Base-by-base conservation (phyloP, 75 land plant genomes). In the Ceratopteris richardii region DNA sequence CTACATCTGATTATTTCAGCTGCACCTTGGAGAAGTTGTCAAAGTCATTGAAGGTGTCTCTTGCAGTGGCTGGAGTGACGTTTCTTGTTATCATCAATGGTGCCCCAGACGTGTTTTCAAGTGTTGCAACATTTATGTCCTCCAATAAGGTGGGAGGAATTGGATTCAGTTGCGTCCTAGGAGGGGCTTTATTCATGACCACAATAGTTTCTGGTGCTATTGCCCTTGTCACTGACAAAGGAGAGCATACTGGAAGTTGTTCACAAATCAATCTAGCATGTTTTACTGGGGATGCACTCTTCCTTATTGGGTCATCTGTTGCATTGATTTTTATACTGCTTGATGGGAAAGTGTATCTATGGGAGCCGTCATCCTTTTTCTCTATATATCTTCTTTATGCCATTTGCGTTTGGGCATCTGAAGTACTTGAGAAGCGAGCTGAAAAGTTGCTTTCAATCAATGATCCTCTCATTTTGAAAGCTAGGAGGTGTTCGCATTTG, bases 11-110 rank as follows among this genome's bases (percentile, higher is more conserved):
- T 4, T 84, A 81, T 70, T 84, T 84, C 56, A 77, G 84, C 61
- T 62, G 73, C 33, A 74, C 77, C 1, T 26, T 84, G 26, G 84
- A 84, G 66, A 36, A 63, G 44, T 39, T 84, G 27, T 77, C 84
- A 0, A 52, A 37, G 21, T 27, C 81, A 21, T 58, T 84, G 28
- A 59, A 66, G 6, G 64, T 84, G 29, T 66, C 80, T 18, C 88
- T 84, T 0, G 58, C 81, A 1, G 63, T 84, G 0, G 84, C 88
- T 2, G 88, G 88, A 12, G 78, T 72, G 27, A 84, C 84, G 3
- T 78, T 84, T 10, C 71, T 84, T 18, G 68, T 81, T 0, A 69
- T 84, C 0, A 84, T 84, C n/a, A 84, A 84, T 44, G 88, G 88
- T 0, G 78, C 88, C 2, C 66, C 81, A 0, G 88, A 84, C 51